Conservation (phyloP, 805 yeast genomes). For the Clavispora asparagi region DNA sequence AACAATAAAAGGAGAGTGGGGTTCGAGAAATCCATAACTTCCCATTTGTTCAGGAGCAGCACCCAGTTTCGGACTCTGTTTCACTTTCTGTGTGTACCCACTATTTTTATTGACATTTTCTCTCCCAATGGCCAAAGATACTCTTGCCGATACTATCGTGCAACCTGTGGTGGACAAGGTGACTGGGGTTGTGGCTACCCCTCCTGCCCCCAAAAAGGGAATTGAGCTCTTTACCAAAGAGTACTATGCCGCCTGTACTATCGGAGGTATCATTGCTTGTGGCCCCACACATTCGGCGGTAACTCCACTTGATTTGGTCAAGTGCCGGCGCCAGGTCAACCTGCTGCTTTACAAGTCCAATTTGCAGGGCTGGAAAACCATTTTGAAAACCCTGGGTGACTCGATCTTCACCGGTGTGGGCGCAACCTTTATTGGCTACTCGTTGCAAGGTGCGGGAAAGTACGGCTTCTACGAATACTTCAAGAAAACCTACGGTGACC, state of each 20-base stretch:
- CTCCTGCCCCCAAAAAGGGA: conserved; percentile 11
- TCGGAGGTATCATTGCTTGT: conserved; percentile 83
- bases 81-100: not conserved
- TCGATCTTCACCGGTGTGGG: conserved; percentile 85
- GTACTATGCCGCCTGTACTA: conserved; percentile 67
- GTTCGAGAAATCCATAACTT: too few species aligned
- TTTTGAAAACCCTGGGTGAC: conserved; percentile 70
- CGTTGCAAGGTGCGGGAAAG: conserved; percentile 95
- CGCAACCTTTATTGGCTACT: conserved; percentile 89
- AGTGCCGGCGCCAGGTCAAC: conserved; percentile 88
- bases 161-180: conserved; percentile 28
- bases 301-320: conserved; percentile 89
- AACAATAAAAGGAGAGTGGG: not conserved
- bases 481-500: conserved; percentile 69
- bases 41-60: too few species aligned
- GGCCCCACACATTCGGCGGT: conserved; percentile 95
- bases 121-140: conserved; percentile 1
- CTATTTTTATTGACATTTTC: too few species aligned
- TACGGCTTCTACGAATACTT: conserved; percentile 93
- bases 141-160: conserved; percentile 22
- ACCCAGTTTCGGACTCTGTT: not conserved
- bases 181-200: conserved; percentile 9
- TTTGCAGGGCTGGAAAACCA: conserved; percentile 74
- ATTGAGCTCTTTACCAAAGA: conserved; percentile 55
- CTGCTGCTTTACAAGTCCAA: conserved; percentile 68